These are phyloP conservation scores for Dryadomyces quercivorus DNA, from an alignment of 2,329 filamentous ascomycete genomes.

Conservation along the genomic window DNA sequence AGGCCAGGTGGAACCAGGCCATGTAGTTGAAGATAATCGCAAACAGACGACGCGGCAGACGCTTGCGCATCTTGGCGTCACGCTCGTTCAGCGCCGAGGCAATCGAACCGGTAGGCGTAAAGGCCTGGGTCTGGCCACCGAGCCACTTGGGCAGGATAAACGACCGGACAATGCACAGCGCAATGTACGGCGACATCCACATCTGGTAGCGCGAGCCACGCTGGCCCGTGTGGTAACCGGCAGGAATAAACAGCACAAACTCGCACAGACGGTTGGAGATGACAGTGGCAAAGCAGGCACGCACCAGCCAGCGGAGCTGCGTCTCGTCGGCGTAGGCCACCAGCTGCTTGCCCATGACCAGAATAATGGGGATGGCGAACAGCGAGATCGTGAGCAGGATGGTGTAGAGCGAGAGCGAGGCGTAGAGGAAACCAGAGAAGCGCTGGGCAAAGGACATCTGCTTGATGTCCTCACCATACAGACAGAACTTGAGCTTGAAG, in stretches of 20 bases:
- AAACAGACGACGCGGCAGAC: conserved; percentile 39
- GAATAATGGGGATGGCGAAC: conserved; percentile 45
- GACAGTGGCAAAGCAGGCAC: conserved; percentile 38
- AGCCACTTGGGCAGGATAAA: conserved; percentile 50
- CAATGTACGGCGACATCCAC: conserved; percentile 38
- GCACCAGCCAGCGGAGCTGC: conserved; percentile 46
- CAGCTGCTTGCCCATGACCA: conserved; percentile 41
- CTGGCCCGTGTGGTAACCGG: conserved; percentile 46
- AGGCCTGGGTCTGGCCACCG: conserved; percentile 43
- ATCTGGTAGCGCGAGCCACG: conserved; percentile 42
- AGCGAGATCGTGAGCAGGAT: conserved; percentile 26
- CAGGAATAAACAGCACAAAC: conserved; percentile 41
- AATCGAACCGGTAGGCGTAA: conserved; percentile 48
- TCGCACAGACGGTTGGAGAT: conserved; percentile 41
- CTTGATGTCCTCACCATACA: conserved; percentile 37
- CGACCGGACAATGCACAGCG: conserved; percentile 39
- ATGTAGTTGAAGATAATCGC: conserved; percentile 42
- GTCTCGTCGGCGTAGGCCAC: conserved; percentile 39
- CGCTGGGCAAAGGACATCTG: conserved; percentile 43
- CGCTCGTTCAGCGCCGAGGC: conserved; percentile 45
- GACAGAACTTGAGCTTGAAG: conserved; percentile 45
- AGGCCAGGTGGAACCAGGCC: conserved; percentile 30
- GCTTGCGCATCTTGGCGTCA: conserved; percentile 35
- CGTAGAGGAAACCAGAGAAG: conserved; percentile 45
- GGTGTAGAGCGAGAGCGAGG: conserved; percentile 41